Evolutionary conservation across 2,329 filamentous ascomycete species (phyloP).

Genomic region (Aureobasidium sp.): DNA sequence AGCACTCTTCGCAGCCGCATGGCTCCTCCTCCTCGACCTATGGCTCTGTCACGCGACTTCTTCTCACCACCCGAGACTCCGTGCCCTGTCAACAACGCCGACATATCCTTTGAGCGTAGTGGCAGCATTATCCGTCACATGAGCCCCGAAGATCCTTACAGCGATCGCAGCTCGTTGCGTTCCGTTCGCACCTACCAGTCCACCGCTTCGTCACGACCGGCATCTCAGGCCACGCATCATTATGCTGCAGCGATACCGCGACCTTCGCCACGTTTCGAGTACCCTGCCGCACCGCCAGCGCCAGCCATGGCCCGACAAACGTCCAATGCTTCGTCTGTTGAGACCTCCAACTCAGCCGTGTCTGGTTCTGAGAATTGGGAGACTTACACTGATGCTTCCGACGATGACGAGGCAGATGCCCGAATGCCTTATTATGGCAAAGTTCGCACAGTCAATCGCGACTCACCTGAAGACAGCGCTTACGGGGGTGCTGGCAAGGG

Average conservation of each 20-base stretch:
- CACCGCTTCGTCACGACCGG: slow-evolving; percentile 12
- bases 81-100: slow-evolving; percentile 19
- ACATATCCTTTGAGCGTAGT: slow-evolving; percentile 39
- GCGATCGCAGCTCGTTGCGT: slow-evolving; percentile 44
- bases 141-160: slow-evolving; percentile 75
- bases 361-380: slow-evolving; percentile 75
- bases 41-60: slow-evolving; percentile 73
- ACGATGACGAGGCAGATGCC: slow-evolving; percentile 54
- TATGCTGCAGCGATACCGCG: neutral
- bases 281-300: slow-evolving; percentile 22
- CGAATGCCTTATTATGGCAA: slow-evolving; percentile 75
- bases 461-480: slow-evolving; percentile 32
- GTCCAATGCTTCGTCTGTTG: slow-evolving; percentile 25
- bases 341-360: slow-evolving; percentile 24
- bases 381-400: slow-evolving; percentile 66
- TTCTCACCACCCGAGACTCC: slow-evolving; percentile 42
- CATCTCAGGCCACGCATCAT: slow-evolving; percentile 16
- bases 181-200: slow-evolving; percentile 13
- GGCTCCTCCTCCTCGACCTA: slow-evolving; percentile 28
- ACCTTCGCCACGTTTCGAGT: slow-evolving; percentile 16
- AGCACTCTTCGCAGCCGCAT: slow-evolving; percentile 28
- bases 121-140: slow-evolving; percentile 52
- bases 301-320: slow-evolving; percentile 19
- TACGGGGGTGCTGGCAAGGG: slow-evolving; percentile 11
- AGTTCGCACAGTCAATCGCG: slow-evolving; percentile 52